Evolutionary conservation across 805 yeast species (phyloP), one percentile per base, ranked within the genome.

Genomic region (Cyberlindnera petersonii): DNA sequence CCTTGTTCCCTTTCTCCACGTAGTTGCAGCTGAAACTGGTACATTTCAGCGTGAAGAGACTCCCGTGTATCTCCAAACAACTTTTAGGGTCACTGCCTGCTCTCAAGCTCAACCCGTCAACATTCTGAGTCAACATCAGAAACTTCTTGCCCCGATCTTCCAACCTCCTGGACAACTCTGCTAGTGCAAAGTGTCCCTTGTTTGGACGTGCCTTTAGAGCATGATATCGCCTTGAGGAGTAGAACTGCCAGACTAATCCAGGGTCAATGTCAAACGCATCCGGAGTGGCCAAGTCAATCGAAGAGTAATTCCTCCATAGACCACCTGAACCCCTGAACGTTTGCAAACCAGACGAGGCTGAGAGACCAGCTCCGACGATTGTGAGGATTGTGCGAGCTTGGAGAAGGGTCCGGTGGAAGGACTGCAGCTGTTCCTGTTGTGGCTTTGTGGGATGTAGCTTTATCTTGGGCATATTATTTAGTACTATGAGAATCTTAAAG

Each of bases 241-340:
- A 87, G 52, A 84, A 87, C 55, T 85, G 91, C 96, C 96, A 87
- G 7, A 88, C 96, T 9, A 86, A 66, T 0, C 86, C 85, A 0
- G 96, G 95, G 55, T 87, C 89, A 15, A 68, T 66, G 43, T 79
- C 74, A 58, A 88, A 87, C 5, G 95, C 96, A 55, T 87, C 96
- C 1, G 95, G 95, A 0, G 96, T 87, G 7, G 95, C 95, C 31
- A 88, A 66, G 53, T 87, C 96, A 31, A 85, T 79, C 50, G 88
- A 78, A 37, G 82, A 82, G 62, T 76, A 82, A 44, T 77, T 77
- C 44, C 76, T 70, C 95, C 96, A 87, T 21, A 81, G 63, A 0
- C 93, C 91, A 35, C 79, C 79, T 1, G 79, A 60, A 8, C 86
- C 86, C 35, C 87, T 65, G 54, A 80, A 83, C 0, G 91, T 81